These are phyloP conservation scores for Williopsis jadinii DNA, from an alignment of 1,139 yeast species.

Conservation along the genomic window DNA sequence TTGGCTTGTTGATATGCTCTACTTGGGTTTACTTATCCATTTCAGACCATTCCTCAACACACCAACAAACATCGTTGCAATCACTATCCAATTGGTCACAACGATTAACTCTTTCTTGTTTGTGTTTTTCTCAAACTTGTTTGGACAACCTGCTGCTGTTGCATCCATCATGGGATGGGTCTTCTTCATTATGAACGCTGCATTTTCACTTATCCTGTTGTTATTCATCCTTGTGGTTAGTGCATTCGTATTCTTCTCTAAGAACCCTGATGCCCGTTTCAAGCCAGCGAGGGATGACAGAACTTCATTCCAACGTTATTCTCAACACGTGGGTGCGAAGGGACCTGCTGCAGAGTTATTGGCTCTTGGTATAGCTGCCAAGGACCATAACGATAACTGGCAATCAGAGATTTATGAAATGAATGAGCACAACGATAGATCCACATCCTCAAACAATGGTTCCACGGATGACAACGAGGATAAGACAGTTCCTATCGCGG, in stretches of 20 bases:
- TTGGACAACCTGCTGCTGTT: slow-evolving; percentile 61
- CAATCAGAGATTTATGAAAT: slow-evolving; percentile 54
- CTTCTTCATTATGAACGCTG: slow-evolving; percentile 71
- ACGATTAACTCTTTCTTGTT: slow-evolving; percentile 67
- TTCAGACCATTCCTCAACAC: slow-evolving; percentile 64
- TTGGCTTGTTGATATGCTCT: slow-evolving; percentile 59
- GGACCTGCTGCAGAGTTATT: slow-evolving; percentile 50
- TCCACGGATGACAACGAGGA: slow-evolving; percentile 12
- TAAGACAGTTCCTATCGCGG: slow-evolving; percentile 9
- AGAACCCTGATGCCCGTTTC: slow-evolving; percentile 78
- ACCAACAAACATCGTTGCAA: slow-evolving; percentile 62
- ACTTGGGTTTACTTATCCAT: slow-evolving; percentile 48
- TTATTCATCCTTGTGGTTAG: slow-evolving; percentile 54
- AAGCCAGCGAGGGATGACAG: slow-evolving; percentile 82
- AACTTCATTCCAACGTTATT: slow-evolving; percentile 65
- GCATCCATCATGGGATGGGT: slow-evolving; percentile 77
- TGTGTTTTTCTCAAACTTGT: slow-evolving; percentile 65
- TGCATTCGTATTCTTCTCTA: slow-evolving; percentile 49
- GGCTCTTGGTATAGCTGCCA: slow-evolving; percentile 65
- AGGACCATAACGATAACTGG: slow-evolving; percentile 66
- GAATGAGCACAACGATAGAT: slow-evolving; percentile 27
- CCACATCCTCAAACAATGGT: slow-evolving; percentile 9
- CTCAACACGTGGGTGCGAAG: slow-evolving; percentile 21
- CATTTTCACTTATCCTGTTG: slow-evolving; percentile 60
- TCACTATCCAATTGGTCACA: slow-evolving; percentile 55